Conservation (phyloP, 2,329 filamentous ascomycete species). For the Xylaria sp. region DNA sequence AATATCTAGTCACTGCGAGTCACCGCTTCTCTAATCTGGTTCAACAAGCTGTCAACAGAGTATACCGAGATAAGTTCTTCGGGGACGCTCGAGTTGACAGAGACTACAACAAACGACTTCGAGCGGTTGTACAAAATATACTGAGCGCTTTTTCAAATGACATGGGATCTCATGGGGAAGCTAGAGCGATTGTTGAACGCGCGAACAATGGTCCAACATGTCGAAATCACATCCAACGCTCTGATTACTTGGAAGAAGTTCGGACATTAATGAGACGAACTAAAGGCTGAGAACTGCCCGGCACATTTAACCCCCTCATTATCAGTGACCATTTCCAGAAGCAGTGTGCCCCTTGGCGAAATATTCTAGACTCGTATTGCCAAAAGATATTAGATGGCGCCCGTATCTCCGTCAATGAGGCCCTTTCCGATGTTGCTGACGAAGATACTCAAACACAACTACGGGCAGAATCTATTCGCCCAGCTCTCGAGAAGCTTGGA, state of each 20-base stretch:
- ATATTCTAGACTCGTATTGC: slow-evolving; percentile 35
- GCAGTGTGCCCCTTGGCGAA: slow-evolving; percentile 50
- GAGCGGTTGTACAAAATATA: slow-evolving; percentile 45
- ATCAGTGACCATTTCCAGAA: slow-evolving; percentile 50
- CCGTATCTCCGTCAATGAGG: slow-evolving; percentile 10
- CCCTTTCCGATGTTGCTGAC: slow-evolving; percentile 5
- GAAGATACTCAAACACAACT: slow-evolving; percentile 32
- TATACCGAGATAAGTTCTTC: slow-evolving; percentile 41
- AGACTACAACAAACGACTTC: slow-evolving; percentile 42
- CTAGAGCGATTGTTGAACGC: slow-evolving; percentile 20
- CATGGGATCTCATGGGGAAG: slow-evolving; percentile 42
- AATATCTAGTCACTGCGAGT: too few species aligned
- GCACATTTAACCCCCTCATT: slow-evolving; percentile 52
- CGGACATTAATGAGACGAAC: slow-evolving; percentile 44
- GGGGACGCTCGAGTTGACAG: slow-evolving; percentile 27
- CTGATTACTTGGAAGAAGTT: slow-evolving; percentile 40
- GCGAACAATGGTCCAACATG: neutral
- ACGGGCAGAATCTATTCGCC: slow-evolving; percentile 33
- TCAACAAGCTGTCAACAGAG: too few species aligned
- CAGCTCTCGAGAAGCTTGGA: slow-evolving; percentile 41
- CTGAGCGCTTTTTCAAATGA: slow-evolving; percentile 41
- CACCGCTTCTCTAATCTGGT: too few species aligned
- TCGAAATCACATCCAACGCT: slow-evolving; percentile 30
- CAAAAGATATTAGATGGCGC: slow-evolving; percentile 41
- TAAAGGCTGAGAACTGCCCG: slow-evolving; percentile 52